Conservation (phyloP, 805 yeast species). For the Nakazawaea wickerhamii region DNA sequence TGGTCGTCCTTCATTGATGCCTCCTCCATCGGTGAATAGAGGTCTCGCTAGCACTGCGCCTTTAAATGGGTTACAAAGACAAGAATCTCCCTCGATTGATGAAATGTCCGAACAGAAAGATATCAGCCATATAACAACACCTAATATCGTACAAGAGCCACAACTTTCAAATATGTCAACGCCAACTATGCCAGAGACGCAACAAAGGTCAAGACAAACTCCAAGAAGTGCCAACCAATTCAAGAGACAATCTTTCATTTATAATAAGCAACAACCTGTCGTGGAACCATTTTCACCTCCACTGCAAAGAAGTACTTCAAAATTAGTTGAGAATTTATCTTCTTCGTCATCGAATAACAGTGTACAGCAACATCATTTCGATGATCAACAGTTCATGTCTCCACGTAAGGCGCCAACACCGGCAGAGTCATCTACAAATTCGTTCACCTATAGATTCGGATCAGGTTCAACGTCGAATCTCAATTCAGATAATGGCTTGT, state of each 20-base stretch:
- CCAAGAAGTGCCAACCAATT: conserved; percentile 1
- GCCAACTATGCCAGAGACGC: not conserved
- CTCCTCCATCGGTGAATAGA: conserved; percentile 30
- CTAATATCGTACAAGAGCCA: not conserved
- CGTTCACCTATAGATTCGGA: conserved; percentile 21
- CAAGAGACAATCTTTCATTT: conserved; percentile 4
- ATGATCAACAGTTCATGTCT: conserved; percentile 37
- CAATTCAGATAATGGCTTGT: not conserved
- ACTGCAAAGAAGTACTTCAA: not conserved
- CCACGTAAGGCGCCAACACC: conserved; percentile 79
- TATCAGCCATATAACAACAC: not conserved
- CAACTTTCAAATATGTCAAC: not conserved
- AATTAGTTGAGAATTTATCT: not conserved
- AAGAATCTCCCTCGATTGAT: conserved; percentile 48
- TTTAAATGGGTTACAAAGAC: conserved; percentile 35
- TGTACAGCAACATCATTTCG: conserved; percentile 1
- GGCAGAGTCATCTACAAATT: conserved; percentile 22
- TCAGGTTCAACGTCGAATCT: conserved; percentile 1
- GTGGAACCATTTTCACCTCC: conserved; percentile 1
- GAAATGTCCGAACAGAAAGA: conserved; percentile 22
- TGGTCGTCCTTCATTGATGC: conserved; percentile 27
- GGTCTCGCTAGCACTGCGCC: conserved; percentile 19
- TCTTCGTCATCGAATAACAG: conserved; percentile 2
- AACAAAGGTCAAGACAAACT: conserved; percentile 4
- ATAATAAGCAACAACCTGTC: conserved; percentile 1